A percentile compares a stretch with the other conserved stretches of the same genome.
phyloP scores from a whole-genome alignment of 768 basidiomycete species.

The Mrakia gelida region DNA sequence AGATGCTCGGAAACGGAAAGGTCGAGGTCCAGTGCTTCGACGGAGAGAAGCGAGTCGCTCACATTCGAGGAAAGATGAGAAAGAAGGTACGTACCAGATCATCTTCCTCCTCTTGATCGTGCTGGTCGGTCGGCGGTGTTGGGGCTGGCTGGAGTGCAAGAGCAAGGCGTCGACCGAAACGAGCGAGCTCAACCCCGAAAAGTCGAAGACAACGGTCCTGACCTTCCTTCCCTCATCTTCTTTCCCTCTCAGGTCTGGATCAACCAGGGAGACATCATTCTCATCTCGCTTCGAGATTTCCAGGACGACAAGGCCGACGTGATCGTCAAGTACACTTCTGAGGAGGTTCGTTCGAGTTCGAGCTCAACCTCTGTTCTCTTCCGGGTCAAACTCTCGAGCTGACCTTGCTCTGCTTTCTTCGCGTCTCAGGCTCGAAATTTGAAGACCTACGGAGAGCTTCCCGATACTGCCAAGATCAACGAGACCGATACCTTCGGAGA shows the following conservation, averaged over 20 bases:
- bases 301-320: conserved; percentile 99
- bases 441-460: conserved; percentile 96
- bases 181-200: neutral
- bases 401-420: neutral
- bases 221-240: neutral
- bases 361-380: conserved; percentile 47
- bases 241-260: conserved; percentile 81
- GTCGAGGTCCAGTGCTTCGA: conserved; percentile 96
- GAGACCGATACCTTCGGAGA: conserved; percentile 77
- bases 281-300: conserved; percentile 93
- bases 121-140: neutral
- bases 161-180: neutral
- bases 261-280: conserved; percentile 93
- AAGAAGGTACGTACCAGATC: conserved; percentile 71
- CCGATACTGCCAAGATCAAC: conserved; percentile 58
- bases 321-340: conserved; percentile 96
- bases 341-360: conserved; percentile 53
- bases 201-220: neutral
- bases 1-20: conserved; percentile 98
- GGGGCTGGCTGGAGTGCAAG: neutral
- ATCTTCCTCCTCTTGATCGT: neutral
- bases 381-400: neutral
- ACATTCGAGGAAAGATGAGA: conserved; percentile 98
- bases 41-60: conserved; percentile 93
- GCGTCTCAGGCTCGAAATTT: conserved; percentile 52